A percentile compares a stretch with the other conserved stretches of the same genome.
Evolutionary conservation across 495 filamentous ascomycete species (phyloP).

Genomic region (Lichenothelia convexa): DNA sequence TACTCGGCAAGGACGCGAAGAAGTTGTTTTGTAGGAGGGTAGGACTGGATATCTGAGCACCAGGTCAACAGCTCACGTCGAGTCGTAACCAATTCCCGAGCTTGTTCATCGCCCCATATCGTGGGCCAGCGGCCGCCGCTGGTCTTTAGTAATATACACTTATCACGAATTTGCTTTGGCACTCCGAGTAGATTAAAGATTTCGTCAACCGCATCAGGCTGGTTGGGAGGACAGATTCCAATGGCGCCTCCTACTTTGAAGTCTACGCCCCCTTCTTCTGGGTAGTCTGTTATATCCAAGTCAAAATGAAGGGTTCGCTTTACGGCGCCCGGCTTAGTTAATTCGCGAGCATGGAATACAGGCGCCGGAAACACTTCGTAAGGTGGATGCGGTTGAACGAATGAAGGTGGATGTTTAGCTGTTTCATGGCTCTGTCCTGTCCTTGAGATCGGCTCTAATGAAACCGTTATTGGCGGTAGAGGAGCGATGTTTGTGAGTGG

Average conservation of each 20-base stretch:
- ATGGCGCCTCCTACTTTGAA: slow-evolving; percentile 96
- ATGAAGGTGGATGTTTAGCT: slow-evolving; percentile 55
- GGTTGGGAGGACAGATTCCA: slow-evolving; percentile 78
- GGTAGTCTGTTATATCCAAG: slow-evolving; percentile 89
- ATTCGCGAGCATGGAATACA: slow-evolving; percentile 61
- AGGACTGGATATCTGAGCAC: slow-evolving; percentile 87
- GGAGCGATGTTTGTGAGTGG: slow-evolving; percentile 49
- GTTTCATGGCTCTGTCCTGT: slow-evolving; percentile 14
- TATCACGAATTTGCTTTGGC: slow-evolving; percentile 60
- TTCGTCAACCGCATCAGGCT: slow-evolving; percentile 57
- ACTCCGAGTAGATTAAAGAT: slow-evolving; percentile 65
- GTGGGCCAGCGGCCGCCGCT: slow-evolving; percentile 81
- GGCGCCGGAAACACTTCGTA: slow-evolving; percentile 77
- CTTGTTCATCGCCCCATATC: slow-evolving; percentile 86
- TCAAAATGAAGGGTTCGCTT: slow-evolving; percentile 97
- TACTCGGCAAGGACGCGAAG: slow-evolving; percentile 78
- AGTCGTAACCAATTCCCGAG: slow-evolving; percentile 70
- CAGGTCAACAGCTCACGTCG: slow-evolving; percentile 81
- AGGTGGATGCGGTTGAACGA: slow-evolving; percentile 88
- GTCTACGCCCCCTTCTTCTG: slow-evolving; percentile 65
- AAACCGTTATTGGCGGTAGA: slow-evolving; percentile 56
- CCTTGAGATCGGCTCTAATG: slow-evolving; percentile 32
- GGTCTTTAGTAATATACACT: slow-evolving; percentile 59
- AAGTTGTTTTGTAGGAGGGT: slow-evolving; percentile 73
- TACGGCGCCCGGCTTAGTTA: slow-evolving; percentile 81